Evolutionary conservation across 305 asterid species (phyloP), one percentile per base, ranked within the genome.

Genomic region (Solanum chacoense): DNA sequence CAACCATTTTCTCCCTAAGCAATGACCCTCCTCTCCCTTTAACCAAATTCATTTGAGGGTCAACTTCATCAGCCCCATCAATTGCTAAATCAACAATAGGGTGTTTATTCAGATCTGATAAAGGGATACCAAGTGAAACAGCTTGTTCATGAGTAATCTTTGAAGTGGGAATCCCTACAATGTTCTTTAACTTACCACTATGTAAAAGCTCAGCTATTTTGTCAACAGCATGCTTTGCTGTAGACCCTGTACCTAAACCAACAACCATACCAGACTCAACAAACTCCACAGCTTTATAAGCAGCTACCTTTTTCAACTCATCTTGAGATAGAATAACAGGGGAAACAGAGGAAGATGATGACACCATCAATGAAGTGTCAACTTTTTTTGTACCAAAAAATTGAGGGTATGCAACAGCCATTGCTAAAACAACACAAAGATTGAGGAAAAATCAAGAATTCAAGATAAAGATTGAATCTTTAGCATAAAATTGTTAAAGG

Each of bases 51-150:
- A 96, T 77, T 1, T 90, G 87, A 16, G 96, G 94, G 90, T 96
- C 98, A 50, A 96, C 99, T 91, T 96, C 99, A 86, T 96, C 98
- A 2, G 98, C 98, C 0, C 98, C 98, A 63, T 96, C 98, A 74
- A 96, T 96, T 2, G 97, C 93, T 88, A 96, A 88, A 92, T 96
- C 99, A 11, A 96, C 87, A 9, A 94, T 91, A 3, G 97, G 95
- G 38, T 95, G 96, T 1, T 92, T 84, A 45, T 95, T 95, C 40
- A 96, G 95, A 95, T 96, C 98, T 24, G 98, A 94, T n/a, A 96
- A 75, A 24, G 98, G 97, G 3, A 96, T 94, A 0, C 97, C 96
- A 18, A 94, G 84, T 0, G 93, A 89, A 28, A 91, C 88, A 16
- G 99, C 99, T 89, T 94, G 99, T 65, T 93, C 94, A 26, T 93